Conservation (phyloP, 192 early-diverging fungal genomes). For the Cetraspora pellucida region DNA sequence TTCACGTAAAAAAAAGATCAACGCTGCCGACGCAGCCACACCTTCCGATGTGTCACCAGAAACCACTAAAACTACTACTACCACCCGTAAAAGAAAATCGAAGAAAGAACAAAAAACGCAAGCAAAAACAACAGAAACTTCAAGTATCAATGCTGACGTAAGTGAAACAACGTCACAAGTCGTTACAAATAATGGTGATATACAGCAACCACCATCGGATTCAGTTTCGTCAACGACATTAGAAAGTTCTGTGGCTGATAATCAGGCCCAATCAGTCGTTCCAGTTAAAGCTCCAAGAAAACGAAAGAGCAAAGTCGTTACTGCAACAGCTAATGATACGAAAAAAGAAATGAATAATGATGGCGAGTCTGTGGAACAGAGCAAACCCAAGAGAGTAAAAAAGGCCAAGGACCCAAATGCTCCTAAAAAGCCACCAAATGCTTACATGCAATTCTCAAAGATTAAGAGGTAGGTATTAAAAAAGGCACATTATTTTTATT, state of each 20-base stretch:
- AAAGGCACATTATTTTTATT: background rate
- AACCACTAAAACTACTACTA: too few species aligned
- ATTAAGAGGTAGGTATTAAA: conserved; percentile 42
- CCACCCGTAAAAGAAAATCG: too few species aligned
- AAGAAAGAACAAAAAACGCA: too few species aligned
- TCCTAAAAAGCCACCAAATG: conserved; percentile 46
- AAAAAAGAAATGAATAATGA: background rate
- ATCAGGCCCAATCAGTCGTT: too few species aligned
- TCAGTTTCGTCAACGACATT: too few species aligned
- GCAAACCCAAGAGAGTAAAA: background rate
- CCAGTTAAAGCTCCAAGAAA: background rate
- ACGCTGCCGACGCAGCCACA: background rate
- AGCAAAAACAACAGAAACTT: background rate
- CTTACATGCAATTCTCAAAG: conserved; percentile 43
- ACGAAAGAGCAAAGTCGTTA: conserved; percentile 4
- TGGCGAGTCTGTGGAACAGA: background rate
- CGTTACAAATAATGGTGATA: too few species aligned
- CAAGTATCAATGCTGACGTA: background rate
- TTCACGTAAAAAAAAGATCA: conserved; percentile 5
- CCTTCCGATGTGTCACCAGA: too few species aligned
- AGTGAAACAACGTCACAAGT: background rate
- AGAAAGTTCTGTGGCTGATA: too few species aligned
- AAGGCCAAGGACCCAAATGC: conserved; percentile 47
- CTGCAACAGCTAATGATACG: conserved; percentile 3
- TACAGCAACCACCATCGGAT: too few species aligned